Evolutionary conservation across 495 filamentous ascomycete species (phyloP).

Genomic region (Xylaria scruposa): DNA sequence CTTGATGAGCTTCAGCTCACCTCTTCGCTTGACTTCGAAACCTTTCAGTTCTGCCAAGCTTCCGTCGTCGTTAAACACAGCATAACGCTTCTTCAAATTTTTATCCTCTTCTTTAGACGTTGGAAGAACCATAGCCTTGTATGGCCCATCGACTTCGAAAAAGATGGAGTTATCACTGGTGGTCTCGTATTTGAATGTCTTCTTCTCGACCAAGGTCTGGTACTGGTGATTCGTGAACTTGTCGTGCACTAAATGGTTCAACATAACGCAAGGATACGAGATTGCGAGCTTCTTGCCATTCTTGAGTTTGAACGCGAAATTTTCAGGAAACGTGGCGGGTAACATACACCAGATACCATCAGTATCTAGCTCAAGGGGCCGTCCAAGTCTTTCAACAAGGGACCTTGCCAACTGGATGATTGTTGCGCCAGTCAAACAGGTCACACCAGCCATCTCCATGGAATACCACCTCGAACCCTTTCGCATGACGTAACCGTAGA

Average conservation of each 20-base stretch:
- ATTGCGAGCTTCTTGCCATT: conserved; percentile 95
- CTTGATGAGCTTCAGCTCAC: conserved; percentile 98
- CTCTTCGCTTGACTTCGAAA: conserved; percentile 97
- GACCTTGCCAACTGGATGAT: conserved; percentile 98
- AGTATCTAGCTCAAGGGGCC: conserved; percentile 96
- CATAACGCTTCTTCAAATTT: conserved; percentile 99
- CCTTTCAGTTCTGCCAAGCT: conserved; percentile 97
- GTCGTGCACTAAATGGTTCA: conserved; percentile 96
- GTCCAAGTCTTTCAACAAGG: conserved; percentile 90
- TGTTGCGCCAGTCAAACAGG: conserved; percentile 92
- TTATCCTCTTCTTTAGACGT: conserved; percentile 99
- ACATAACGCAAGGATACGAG: conserved; percentile 98
- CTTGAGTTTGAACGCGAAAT: conserved; percentile 91
- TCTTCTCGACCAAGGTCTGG: conserved; percentile 80
- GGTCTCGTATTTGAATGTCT: conserved; percentile 87
- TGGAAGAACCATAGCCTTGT: conserved; percentile 95
- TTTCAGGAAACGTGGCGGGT: conserved; percentile 94
- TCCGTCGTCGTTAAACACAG: conserved; percentile 98
- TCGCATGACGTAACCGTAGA: conserved; percentile 99
- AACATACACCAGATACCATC: conserved; percentile 99
- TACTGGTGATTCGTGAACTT: conserved; percentile 98
- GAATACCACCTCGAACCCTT: conserved; percentile 99
- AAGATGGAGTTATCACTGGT: conserved; percentile 99
- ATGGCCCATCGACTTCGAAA: conserved; percentile 98
- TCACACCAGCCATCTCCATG: conserved; percentile 99